Evolutionary conservation across 2,329 filamentous ascomycete genomes (phyloP), one percentile per base, ranked within the genome.

Genomic region (Ophiognomonia clavigignenti-juglandacearum): DNA sequence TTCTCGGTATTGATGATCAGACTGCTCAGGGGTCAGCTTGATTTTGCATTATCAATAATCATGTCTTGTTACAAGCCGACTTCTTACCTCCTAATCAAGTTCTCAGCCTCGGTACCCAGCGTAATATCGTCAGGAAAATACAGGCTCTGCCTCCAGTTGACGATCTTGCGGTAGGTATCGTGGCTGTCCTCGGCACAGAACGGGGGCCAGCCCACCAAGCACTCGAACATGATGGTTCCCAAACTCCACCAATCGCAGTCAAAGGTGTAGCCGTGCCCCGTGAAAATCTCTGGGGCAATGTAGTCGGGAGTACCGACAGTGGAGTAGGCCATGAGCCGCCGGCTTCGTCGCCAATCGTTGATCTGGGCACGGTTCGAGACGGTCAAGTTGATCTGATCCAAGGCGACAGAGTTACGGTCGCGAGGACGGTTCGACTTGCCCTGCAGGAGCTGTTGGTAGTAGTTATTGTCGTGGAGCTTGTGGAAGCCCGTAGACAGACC

Each of bases 141-240:
- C 16, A 89, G 69, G 55, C 84, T 82, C 53, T 85, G 76, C 26
- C 80, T 80, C 85, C 85, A 89, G 66, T 88, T 86, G 53, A 88
- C 82, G 61, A 89, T 89, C 72, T 89, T 89, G 39, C 85, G 79
- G 65, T 89, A 89, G 9, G 85, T 88, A 61, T 89, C 85, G 60
- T 85, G 83, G 10, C 82, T 78, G 61, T 88, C 83, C 60, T 89
- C 85, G 9, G 85, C 85, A 63, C 85, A 89, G 73, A 91, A 90
- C 39, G 86, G 86, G 41, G 86, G 86, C 84, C 86, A 91, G 51
- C 86, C 86, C 56, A 90, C 85, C 54, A 90, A 73, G 64, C 86
- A 90, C 62, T 90, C 86, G 58, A 90, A 91, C 85, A 90, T 88
- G 65, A 90, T 90, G 22, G 86, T 88, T 50, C 86, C 86, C 24